Evolutionary conservation across 768 basidiomycete species (phyloP), one percentile per base, ranked within the genome.

Genomic region (Daedaleopsis sinensis): DNA sequence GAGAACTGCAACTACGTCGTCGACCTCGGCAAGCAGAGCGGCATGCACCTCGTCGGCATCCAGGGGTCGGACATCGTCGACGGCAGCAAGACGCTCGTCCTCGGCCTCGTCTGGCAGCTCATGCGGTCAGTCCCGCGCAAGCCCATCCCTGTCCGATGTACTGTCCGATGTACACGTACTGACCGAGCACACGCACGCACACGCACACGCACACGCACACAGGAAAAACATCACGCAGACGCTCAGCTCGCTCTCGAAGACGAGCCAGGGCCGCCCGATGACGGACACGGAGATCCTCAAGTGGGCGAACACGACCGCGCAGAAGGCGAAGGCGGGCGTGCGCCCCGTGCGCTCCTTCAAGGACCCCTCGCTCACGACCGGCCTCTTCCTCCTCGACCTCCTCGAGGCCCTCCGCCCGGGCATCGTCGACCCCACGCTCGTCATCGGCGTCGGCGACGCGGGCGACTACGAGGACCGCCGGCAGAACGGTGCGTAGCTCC

Each of bases 41-140:
- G 90, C 48, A 92, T 99, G 92, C 93, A 92, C 72, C 78, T 99
- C 63, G 95, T 99, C 49, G 96, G 96, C 8, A 98, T 98, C 63
- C 97, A 99, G 72, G 97, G 97, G 13, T 88, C 96, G 1, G 96
- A 98, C 74, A 96, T 99, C 65, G 94, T 96, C 59, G 96, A 99
- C 70, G 94, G 89, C n/a, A 80, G 80, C 53, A 91, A 88, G 77
- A 98, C 96, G 4, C 80, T 99, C 57, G 95, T 98, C 7, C 85
- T 99, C 32, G 97, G 96, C 35, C 84, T 98, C 38, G 95, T 98
- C 0, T 99, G 97, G 97, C 97, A 98, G 71, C 80, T 97, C 55
- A 98, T 98, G 96, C 80, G 93, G 91, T 91, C 51, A 38, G 84
- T 76, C 6, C 19, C 21, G 27, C 13, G 4, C 23, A 3, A 15